Evolutionary conservation across 148 eudicot species (phyloP).

Genomic region (Mesembryanthemum crystallinum): DNA sequence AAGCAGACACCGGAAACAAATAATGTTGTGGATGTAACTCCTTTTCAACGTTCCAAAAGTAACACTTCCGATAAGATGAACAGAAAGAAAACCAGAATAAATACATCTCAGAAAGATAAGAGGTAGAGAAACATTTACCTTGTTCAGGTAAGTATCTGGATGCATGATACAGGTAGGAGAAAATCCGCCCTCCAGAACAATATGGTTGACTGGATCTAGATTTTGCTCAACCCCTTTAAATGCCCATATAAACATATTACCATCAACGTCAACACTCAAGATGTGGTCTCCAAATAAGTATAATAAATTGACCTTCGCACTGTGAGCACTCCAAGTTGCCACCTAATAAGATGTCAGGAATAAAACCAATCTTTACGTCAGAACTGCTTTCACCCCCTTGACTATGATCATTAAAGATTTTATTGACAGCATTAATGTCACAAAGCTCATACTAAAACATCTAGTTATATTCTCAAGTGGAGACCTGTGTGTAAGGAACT

Average conservation of each 20-base stretch:
- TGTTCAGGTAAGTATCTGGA: slow-evolving; percentile 95
- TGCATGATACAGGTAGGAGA: slow-evolving; percentile 84
- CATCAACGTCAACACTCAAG: slow-evolving; percentile 77
- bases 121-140: slow-evolving; percentile 40
- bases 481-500: not conserved
- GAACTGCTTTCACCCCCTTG: not conserved
- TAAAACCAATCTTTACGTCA: not conserved
- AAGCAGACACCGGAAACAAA: slow-evolving; percentile 1
- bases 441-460: not conserved
- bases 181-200: slow-evolving; percentile 55
- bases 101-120: not conserved
- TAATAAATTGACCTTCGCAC: slow-evolving; percentile 63
- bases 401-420: not conserved
- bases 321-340: slow-evolving; percentile 85
- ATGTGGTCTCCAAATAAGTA: slow-evolving; percentile 90
- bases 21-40: not conserved
- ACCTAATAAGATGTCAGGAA: slow-evolving; percentile 45
- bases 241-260: slow-evolving; percentile 80
- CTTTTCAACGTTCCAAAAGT: slow-evolving; percentile 5
- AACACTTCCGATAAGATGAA: not conserved
- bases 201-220: slow-evolving; percentile 66
- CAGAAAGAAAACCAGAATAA: not conserved
- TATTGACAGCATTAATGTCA: not conserved
- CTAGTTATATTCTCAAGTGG: not conserved
- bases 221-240: slow-evolving; percentile 73